A percentile compares a stretch with the other conserved stretches of the same genome.
These are phyloP conservation scores for Calonectria montana DNA, from an alignment of 2,329 filamentous ascomycete genomes.

Conservation along the genomic window DNA sequence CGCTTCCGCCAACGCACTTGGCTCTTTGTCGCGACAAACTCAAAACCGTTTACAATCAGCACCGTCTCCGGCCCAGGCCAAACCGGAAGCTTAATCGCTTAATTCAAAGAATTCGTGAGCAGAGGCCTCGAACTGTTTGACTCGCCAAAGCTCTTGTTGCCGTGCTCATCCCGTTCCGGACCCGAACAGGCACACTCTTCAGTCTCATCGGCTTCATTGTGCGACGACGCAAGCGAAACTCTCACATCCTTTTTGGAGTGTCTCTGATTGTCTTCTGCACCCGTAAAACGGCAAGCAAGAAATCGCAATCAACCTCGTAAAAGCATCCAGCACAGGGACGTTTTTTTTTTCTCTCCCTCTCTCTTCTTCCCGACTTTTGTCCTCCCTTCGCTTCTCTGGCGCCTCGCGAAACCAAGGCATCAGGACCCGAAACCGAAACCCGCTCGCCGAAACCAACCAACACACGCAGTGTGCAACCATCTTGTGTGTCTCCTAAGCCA, in stretches of 20 bases:
- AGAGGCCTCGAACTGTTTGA: slow-evolving; percentile 35
- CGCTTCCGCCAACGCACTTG: slow-evolving; percentile 2
- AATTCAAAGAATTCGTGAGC: slow-evolving; percentile 8
- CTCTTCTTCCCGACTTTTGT: neutral
- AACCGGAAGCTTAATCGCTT: slow-evolving; percentile 20
- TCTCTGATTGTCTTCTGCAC: slow-evolving; percentile 15
- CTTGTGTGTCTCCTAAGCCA: slow-evolving; percentile 8
- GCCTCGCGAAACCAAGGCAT: slow-evolving; percentile 22
- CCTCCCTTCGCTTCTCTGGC: slow-evolving; percentile 18
- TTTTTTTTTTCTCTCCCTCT: neutral
- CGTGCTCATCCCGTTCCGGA: slow-evolving; percentile 14
- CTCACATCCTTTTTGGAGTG: neutral
- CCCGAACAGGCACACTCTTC: slow-evolving; percentile 6
- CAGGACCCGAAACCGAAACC: slow-evolving; percentile 20
- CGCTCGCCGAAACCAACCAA: slow-evolving; percentile 15
- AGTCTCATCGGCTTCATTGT: slow-evolving; percentile 16
- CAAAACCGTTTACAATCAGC: slow-evolving; percentile 6
- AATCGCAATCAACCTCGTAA: slow-evolving; percentile 2
- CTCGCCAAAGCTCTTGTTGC: slow-evolving; percentile 14
- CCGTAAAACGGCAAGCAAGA: slow-evolving; percentile 16
- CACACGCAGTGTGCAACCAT: slow-evolving; percentile 1
- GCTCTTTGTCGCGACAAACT: slow-evolving; percentile 4
- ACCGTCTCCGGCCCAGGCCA: slow-evolving; percentile 7
- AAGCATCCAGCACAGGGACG: neutral
- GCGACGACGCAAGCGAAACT: slow-evolving; percentile 24